Evolutionary conservation across 768 basidiomycete genomes (phyloP).

Genomic region (Termitomyces sp.): DNA sequence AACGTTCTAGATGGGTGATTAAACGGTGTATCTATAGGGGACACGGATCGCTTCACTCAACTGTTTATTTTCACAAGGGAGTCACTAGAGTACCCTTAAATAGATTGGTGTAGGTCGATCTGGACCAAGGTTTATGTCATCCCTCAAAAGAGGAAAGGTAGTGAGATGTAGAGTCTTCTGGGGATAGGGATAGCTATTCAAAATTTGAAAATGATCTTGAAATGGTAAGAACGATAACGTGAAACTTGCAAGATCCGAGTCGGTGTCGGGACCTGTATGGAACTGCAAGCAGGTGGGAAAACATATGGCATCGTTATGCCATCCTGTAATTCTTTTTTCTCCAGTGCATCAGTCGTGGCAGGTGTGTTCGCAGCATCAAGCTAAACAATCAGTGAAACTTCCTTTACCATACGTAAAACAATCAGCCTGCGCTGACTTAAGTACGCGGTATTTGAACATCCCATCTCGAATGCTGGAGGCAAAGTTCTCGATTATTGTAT

Average conservation of each 20-base stretch:
- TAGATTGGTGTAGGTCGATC: background rate
- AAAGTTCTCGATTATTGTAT: too few relatives aligned
- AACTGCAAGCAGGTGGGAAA: background rate
- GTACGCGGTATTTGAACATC: too few relatives aligned
- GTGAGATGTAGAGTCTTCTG: too few relatives aligned
- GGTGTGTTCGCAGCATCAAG: too few relatives aligned
- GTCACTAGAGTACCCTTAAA: background rate
- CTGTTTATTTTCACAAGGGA: background rate
- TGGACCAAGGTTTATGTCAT: background rate
- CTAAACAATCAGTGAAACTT: too few relatives aligned
- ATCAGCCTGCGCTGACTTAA: too few relatives aligned
- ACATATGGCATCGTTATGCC: background rate
- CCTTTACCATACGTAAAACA: too few relatives aligned
- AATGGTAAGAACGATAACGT: background rate
- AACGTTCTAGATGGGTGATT: background rate
- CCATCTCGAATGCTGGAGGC: too few relatives aligned
- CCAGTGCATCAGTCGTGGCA: too few relatives aligned
- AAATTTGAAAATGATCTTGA: too few relatives aligned
- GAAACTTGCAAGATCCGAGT: background rate
- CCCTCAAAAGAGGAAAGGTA: conserved; percentile 16
- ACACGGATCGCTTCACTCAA: background rate
- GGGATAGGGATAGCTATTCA: too few relatives aligned
- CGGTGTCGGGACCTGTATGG: too few relatives aligned
- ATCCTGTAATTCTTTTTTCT: background rate
- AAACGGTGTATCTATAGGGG: background rate